Evolutionary conservation across 345 rosid species (phyloP).

Genomic region (Gossypium stocksii): DNA sequence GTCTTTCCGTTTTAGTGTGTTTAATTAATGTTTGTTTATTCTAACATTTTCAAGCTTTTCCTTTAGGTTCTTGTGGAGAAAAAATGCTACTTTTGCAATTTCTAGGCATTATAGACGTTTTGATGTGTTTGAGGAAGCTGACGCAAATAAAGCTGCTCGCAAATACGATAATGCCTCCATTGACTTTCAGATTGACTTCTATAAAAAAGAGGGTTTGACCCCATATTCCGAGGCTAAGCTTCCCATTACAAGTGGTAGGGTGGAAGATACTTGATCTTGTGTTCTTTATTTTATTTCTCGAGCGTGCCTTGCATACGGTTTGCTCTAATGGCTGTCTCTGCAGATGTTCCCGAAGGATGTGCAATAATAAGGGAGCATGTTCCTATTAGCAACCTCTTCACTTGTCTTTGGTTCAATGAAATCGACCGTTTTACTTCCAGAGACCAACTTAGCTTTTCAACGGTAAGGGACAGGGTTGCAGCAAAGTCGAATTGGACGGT

Average conservation of each 20-base stretch:
- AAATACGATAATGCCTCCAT: constrained; percentile 87
- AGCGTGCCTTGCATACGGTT: constrained; percentile 6
- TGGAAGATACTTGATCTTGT: constrained; percentile 13
- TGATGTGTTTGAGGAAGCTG: constrained; percentile 85
- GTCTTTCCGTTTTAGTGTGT: background rate
- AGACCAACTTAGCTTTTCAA: constrained; percentile 96
- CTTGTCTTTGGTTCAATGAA: constrained; percentile 98
- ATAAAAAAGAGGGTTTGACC: constrained; percentile 82
- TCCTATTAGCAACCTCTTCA: constrained; percentile 84
- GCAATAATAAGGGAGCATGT: constrained; percentile 92
- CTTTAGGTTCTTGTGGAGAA: constrained; percentile 93
- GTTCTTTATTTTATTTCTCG: background rate
- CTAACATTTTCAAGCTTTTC: background rate
- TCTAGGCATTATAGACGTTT: constrained; percentile 88
- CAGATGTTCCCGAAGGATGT: constrained; percentile 99
- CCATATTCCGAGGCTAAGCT: constrained; percentile 80
- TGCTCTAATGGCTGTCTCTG: constrained; percentile 24
- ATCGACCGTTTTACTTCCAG: constrained; percentile 94
- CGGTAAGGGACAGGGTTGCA: constrained; percentile 75
- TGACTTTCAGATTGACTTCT: constrained; percentile 88
- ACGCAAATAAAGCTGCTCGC: constrained; percentile 97
- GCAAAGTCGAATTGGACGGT: constrained; percentile 78
- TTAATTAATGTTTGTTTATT: background rate
- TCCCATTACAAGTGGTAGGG: constrained; percentile 88
- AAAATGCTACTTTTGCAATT: constrained; percentile 84